A percentile compares a stretch with the other conserved stretches of the same genome.
Conservation (phyloP, 495 filamentous ascomycete species). For the Podospora fimiseda region DNA sequence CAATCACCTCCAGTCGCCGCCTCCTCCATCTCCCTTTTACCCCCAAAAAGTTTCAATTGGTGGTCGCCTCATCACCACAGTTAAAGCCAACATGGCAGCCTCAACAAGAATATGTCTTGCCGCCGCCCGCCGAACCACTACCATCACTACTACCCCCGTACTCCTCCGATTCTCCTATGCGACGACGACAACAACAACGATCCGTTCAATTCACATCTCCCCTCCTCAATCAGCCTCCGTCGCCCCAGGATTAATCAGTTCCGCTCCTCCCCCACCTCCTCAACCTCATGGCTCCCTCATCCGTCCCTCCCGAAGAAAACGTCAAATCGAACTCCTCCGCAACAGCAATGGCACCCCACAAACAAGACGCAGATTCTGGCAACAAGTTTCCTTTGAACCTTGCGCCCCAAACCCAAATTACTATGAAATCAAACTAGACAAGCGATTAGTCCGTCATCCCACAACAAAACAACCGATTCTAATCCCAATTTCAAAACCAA, state of each 20-base stretch:
- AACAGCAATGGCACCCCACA: conserved; percentile 1
- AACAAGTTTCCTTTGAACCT: neutral
- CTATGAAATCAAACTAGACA: conserved; percentile 72
- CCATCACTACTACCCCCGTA: neutral
- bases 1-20: too few relatives aligned
- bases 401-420: neutral
- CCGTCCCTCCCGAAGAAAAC: conserved; percentile 49
- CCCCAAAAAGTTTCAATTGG: too few relatives aligned
- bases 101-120: conserved; percentile 13
- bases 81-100: conserved; percentile 17
- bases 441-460: conserved; percentile 70
- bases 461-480: conserved; percentile 56
- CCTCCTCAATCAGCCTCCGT: conserved; percentile 40
- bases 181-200: neutral
- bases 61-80: too few relatives aligned
- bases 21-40: neutral
- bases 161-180: neutral
- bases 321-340: conserved; percentile 15
- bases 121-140: conserved; percentile 6
- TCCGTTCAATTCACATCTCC: conserved; percentile 37
- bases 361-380: neutral
- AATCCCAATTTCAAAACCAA: conserved; percentile 65
- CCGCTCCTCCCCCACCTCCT: conserved; percentile 76
- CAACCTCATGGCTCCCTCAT: neutral
- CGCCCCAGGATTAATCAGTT: conserved; percentile 58